Base-by-base conservation (phyloP, 2,329 filamentous ascomycete species). In the Aureobasidium sp. region DNA sequence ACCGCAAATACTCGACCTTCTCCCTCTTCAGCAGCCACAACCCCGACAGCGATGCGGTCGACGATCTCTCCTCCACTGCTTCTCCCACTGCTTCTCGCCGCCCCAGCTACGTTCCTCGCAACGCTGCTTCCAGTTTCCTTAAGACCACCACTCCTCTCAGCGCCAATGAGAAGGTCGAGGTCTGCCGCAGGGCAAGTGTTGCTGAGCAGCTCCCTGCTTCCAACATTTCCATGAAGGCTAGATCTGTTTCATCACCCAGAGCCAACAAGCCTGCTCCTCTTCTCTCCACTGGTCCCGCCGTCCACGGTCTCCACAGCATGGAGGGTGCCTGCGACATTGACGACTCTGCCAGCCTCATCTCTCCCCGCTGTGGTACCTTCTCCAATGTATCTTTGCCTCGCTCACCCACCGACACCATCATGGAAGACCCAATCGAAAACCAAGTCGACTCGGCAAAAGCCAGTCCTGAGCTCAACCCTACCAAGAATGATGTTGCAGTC, bases 21-120 rank as follows among this genome's bases (percentile, higher is more conserved):
- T 58, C 54, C 24, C 12, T 60, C 35, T 60, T 60, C 29, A 35
- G 57, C 57, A 60, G 57, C 47, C 57, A 60, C 57, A 60, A 60
- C 57, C 60, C 42, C 27, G 50, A 54, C 19, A 6, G 9, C 2
- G 42, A 56, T 2, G 31, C 45, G 17, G 17, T 35, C 7, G 33
- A 54, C 5, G 15, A 22, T 17, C 40, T 31, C 1, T 62, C 54
- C n/a, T 35, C 60, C 33, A 33, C 22, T 17, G 40, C 52, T 56
- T 57, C 60, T 15, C 61, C 61, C 15, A 42, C 61, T 17, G 31
- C 39, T 22, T 50, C 54, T 60, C 53, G 61, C 47, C 57, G 53
- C 19, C 61, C 61, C 22, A 58, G 54, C 61, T 63, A 63, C 11
- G 48, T 60, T 40, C 61, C 61, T 42, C 54, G 56, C 19, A 60